Evolutionary conservation across 176 grass and related monocot genomes (phyloP).

Genomic region (Zoysia pacifica): DNA sequence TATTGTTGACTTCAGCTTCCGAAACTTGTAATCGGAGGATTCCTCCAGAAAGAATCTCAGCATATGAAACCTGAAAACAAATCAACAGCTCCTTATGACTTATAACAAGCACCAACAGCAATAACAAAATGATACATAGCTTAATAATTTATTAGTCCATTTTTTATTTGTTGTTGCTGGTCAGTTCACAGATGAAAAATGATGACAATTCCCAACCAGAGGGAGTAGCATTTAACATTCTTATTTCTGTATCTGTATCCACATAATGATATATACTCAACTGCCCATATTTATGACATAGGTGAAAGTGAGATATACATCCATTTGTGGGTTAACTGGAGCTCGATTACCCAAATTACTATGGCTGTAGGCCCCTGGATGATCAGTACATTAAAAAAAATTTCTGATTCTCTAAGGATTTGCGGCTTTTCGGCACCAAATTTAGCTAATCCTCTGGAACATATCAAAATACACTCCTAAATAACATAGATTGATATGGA

Average conservation of each 20-base stretch:
- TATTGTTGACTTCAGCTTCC: slow-evolving; percentile 90
- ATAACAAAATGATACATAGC: slow-evolving; percentile 10
- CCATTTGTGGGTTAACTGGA: background rate
- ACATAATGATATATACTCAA: slow-evolving; percentile 8
- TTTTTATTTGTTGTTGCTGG: too few relatives aligned
- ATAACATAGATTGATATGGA: background rate
- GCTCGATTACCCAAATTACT: background rate
- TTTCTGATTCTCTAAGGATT: background rate
- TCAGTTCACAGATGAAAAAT: too few relatives aligned
- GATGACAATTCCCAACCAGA: too few relatives aligned
- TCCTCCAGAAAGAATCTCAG: slow-evolving; percentile 95
- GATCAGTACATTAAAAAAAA: background rate
- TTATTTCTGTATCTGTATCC: background rate
- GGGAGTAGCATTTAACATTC: background rate
- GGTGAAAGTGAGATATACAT: background rate
- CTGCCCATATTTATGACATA: background rate
- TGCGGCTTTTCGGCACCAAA: background rate
- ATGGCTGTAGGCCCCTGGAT: background rate
- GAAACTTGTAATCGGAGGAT: slow-evolving; percentile 82
- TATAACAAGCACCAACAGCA: background rate
- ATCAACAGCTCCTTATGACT: slow-evolving; percentile 37
- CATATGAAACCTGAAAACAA: slow-evolving; percentile 69
- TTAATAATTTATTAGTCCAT: background rate
- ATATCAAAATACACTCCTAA: slow-evolving; percentile 1
- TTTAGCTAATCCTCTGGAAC: slow-evolving; percentile 13